Conservation (phyloP, 2,329 filamentous ascomycete genomes). For the Cladosporium sp. region DNA sequence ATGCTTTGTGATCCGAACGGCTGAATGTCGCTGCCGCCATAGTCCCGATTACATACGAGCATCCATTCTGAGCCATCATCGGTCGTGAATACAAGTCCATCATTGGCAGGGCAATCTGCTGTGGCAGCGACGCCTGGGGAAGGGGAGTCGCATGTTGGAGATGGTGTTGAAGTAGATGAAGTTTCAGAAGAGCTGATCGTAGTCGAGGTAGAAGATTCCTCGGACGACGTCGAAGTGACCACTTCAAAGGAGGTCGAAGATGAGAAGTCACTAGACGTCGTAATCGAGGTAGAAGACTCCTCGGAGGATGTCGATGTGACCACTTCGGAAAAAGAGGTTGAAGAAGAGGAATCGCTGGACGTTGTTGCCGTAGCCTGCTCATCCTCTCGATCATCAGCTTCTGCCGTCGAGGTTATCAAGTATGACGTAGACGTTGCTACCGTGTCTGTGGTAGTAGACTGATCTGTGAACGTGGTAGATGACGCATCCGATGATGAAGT, state of each 20-base stretch:
- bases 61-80: slow-evolving; percentile 4
- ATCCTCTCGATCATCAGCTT: not conserved
- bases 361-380: not conserved
- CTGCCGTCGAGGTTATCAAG: not conserved
- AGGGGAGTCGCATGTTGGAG: not conserved
- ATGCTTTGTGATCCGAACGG: not conserved
- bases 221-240: not conserved
- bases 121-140: not conserved
- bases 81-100: not conserved
- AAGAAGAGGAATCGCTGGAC: not conserved
- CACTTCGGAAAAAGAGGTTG: not conserved
- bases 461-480: not conserved
- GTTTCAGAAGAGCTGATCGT: not conserved
- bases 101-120: not conserved
- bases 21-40: not conserved
- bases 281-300: not conserved
- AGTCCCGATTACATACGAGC: slow-evolving; percentile 1
- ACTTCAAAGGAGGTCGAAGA: not conserved
- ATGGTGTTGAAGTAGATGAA: not conserved
- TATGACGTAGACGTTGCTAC: not conserved
- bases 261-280: too few species aligned
- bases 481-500: not conserved
- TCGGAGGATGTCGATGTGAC: not conserved
- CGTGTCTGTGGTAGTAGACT: not conserved
- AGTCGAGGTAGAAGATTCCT: not conserved